Conservation (phyloP, 805 yeast species). For the Metschnikowia santaceciliae region DNA sequence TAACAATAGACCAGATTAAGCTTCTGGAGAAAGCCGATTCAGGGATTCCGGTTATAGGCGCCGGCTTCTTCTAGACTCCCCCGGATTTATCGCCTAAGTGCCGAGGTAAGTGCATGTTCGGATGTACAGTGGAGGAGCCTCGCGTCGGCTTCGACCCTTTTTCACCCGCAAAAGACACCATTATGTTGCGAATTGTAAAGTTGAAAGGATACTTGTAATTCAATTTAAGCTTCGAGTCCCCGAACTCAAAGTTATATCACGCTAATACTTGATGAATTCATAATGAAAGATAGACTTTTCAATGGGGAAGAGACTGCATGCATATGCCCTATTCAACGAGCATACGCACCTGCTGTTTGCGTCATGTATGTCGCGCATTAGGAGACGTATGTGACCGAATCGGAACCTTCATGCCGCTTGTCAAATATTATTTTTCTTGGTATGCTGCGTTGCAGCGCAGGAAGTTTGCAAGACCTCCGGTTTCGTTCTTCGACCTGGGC, state of each 20-base stretch:
- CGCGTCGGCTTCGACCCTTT: too few relatives aligned
- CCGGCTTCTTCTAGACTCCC: neutral
- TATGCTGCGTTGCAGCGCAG: neutral
- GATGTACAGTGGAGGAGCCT: neutral
- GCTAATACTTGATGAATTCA: too few relatives aligned
- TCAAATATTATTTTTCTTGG: neutral
- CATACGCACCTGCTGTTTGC: neutral
- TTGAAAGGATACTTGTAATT: too few relatives aligned
- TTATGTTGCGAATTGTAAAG: too few relatives aligned
- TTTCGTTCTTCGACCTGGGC: too few relatives aligned
- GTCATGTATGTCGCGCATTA: constrained; percentile 4
- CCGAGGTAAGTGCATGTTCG: neutral
- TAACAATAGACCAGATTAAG: neutral
- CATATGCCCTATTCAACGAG: neutral
- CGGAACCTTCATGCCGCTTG: neutral
- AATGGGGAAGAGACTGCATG: neutral
- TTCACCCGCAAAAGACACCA: too few relatives aligned
- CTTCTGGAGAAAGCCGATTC: neutral
- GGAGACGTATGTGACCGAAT: neutral
- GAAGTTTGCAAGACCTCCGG: neutral
- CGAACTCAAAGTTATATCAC: too few relatives aligned
- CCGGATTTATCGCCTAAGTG: neutral
- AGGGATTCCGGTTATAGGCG: neutral
- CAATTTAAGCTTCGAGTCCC: too few relatives aligned
- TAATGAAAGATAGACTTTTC: neutral